Evolutionary conservation across 2,329 filamentous ascomycete species (phyloP).

Genomic region (Zymoseptoria tritici): DNA sequence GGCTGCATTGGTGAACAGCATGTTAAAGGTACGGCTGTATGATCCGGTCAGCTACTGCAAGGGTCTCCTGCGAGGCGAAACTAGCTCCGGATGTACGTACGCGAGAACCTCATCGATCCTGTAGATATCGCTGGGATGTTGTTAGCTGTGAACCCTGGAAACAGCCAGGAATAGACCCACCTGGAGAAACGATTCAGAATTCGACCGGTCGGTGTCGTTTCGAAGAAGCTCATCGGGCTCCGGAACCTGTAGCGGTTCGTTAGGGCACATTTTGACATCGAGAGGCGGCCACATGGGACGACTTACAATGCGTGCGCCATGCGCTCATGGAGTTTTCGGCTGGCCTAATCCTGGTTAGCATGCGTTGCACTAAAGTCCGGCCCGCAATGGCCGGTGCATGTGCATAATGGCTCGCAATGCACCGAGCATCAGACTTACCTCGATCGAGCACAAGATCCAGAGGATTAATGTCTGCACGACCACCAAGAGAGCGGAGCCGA

Average conservation of each 20-base stretch:
- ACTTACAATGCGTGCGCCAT: conserved; percentile 34
- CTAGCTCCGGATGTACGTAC: conserved; percentile 31
- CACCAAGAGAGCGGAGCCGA: conserved; percentile 76
- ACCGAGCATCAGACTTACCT: conserved; percentile 49
- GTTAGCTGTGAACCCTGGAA: conserved; percentile 4
- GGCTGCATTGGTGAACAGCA: conserved; percentile 53
- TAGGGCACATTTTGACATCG: conserved; percentile 3
- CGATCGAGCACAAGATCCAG: conserved; percentile 99
- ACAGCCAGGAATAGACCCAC: conserved; percentile 38
- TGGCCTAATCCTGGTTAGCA: conserved; percentile 52
- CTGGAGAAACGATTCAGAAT: conserved; percentile 95
- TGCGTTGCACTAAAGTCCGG: conserved; percentile 6
- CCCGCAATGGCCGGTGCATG: conserved; percentile 16
- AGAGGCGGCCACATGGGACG: background rate
- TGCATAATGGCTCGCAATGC: conserved; percentile 5
- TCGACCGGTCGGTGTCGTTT: conserved; percentile 91
- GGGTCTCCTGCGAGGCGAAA: conserved; percentile 1
- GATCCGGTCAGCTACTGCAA: conserved; percentile 22
- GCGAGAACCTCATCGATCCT: conserved; percentile 83
- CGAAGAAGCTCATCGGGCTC: conserved; percentile 97
- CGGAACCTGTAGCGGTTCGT: conserved; percentile 51
- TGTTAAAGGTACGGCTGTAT: conserved; percentile 77
- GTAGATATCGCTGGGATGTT: conserved; percentile 13
- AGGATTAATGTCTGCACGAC: conserved; percentile 88
- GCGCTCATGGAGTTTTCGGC: conserved; percentile 88